These are phyloP conservation scores for Cyphellophora europaea DNA, from an alignment of 2,329 filamentous ascomycete species.

Conservation along the genomic window DNA sequence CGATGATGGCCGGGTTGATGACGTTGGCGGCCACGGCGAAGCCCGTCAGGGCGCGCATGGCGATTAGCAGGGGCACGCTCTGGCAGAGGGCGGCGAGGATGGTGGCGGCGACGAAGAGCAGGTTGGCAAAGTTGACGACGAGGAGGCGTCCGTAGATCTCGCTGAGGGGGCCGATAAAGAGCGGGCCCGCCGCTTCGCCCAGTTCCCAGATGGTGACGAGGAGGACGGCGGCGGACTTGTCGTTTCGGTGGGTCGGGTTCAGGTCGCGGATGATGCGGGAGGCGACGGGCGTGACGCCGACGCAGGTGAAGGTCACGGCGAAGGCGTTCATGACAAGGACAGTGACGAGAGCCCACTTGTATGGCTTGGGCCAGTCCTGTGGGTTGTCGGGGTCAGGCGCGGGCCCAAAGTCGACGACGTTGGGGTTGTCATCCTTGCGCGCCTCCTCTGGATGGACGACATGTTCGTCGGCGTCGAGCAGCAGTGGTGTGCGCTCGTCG, in stretches of 20 bases:
- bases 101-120: conserved; percentile 35
- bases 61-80: conserved; percentile 30
- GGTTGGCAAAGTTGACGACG: conserved; percentile 30
- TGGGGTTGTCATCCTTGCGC: background rate
- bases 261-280: conserved; percentile 41
- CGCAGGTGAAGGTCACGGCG: conserved; percentile 45
- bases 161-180: conserved; percentile 36
- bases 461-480: background rate
- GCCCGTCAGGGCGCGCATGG: conserved; percentile 34
- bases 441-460: background rate
- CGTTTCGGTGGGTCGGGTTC: conserved; percentile 23
- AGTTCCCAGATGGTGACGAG: conserved; percentile 42
- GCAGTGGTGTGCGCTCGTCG: background rate
- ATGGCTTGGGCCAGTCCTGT: conserved; percentile 14
- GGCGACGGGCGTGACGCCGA: conserved; percentile 46
- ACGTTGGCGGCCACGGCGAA: conserved; percentile 41
- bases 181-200: conserved; percentile 36
- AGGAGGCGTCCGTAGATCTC: conserved; percentile 33
- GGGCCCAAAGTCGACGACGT: conserved; percentile 16
- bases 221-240: conserved; percentile 41
- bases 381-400: conserved; percentile 19
- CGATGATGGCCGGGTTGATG: conserved; percentile 54
- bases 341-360: conserved; percentile 18
- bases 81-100: conserved; percentile 29
- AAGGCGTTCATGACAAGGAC: conserved; percentile 18